Percentiles rank a stretch among this genome's conserved stretches.
Conservation (phyloP, 805 yeast species). For the Myxozyma nipponensis region DNA sequence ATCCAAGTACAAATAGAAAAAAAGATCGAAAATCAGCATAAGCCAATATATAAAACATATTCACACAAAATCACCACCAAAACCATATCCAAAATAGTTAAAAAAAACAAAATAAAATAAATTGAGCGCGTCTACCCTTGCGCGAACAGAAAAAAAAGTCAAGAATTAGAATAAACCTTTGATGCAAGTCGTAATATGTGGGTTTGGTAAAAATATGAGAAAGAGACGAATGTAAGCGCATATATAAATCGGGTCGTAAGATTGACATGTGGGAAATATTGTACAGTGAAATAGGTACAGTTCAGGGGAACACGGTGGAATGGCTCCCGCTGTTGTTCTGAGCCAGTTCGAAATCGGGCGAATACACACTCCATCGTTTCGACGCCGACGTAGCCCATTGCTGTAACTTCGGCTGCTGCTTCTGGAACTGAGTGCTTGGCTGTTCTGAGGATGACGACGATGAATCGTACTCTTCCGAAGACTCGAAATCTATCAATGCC, state of each 20-base stretch:
- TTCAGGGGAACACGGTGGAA: background rate
- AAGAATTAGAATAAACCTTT: too few relatives aligned
- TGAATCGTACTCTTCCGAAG: conserved; percentile 17
- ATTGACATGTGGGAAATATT: background rate
- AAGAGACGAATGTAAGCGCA: background rate
- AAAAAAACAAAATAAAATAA: too few relatives aligned
- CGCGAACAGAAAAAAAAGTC: background rate
- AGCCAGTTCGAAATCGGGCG: conserved; percentile 9
- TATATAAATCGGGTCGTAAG: background rate
- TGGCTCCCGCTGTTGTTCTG: background rate
- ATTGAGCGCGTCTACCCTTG: background rate
- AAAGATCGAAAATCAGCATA: too few relatives aligned
- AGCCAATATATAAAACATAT: too few relatives aligned
- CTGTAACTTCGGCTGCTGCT: background rate
- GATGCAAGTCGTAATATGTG: background rate
- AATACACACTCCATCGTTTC: conserved; percentile 16
- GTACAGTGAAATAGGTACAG: background rate
- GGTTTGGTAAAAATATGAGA: background rate
- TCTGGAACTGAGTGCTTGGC: background rate
- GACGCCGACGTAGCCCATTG: background rate
- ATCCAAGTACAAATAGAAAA: background rate
- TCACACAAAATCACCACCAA: too few relatives aligned
- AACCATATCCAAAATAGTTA: too few relatives aligned
- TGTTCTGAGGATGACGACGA: background rate
- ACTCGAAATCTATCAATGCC: conserved; percentile 21